These are phyloP conservation scores for Globisporangium acanthophoron DNA, from an alignment of 352 stramenopile genomes.

Conservation along the genomic window DNA sequence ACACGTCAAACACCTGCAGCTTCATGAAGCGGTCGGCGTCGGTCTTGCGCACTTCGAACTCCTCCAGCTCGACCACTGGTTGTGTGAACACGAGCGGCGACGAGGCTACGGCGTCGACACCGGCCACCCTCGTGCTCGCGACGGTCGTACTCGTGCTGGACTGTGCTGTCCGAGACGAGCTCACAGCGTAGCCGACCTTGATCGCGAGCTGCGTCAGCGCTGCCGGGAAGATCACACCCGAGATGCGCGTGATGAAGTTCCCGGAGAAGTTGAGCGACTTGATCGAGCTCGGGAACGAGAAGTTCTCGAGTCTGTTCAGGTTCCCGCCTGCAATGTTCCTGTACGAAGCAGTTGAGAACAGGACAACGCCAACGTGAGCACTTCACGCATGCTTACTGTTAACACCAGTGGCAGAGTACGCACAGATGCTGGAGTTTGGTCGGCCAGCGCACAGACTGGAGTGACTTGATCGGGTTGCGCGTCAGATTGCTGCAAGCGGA, in stretches of 20 bases:
- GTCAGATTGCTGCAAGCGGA: constrained; percentile 24
- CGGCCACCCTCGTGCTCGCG: background rate
- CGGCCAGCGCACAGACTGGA: constrained; percentile 20
- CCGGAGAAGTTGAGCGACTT: constrained; percentile 27
- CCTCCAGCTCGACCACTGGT: constrained; percentile 9
- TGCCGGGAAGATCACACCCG: constrained; percentile 27
- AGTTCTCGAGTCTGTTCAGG: constrained; percentile 22
- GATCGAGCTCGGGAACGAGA: constrained; percentile 27
- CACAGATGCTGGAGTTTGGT: constrained; percentile 25
- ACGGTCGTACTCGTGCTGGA: background rate
- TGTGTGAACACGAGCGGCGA: constrained; percentile 4
- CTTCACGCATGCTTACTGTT: background rate
- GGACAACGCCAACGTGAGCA: background rate
- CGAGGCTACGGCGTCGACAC: background rate
- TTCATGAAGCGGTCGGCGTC: constrained; percentile 24
- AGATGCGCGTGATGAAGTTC: constrained; percentile 30
- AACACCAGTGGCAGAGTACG: background rate
- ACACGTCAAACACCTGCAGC: constrained; percentile 10
- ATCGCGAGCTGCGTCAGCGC: constrained; percentile 20
- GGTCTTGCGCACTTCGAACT: constrained; percentile 35
- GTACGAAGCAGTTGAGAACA: background rate
- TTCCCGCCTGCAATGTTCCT: constrained; percentile 10
- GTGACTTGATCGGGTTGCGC: constrained; percentile 23
- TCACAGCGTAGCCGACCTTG: constrained; percentile 1
- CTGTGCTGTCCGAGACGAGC: background rate